Conservation (phyloP, 352 stramenopile species). For the Phytophthora megakarya region DNA sequence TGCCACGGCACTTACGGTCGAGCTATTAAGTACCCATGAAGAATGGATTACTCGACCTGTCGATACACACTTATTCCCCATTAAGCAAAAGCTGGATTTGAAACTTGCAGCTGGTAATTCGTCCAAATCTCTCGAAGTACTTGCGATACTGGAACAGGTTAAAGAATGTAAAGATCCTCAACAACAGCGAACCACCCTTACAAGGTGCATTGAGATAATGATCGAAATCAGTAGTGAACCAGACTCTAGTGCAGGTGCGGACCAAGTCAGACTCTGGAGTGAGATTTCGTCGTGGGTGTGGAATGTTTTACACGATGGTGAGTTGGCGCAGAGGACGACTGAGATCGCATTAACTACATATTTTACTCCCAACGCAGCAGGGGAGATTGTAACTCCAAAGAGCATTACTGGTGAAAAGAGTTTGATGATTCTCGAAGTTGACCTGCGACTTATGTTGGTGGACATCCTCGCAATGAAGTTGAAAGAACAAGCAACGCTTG, state of each 20-base stretch:
- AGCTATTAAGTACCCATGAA: conserved; percentile 24
- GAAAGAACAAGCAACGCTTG: conserved; percentile 30
- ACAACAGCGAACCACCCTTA: conserved; percentile 32
- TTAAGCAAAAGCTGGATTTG: conserved; percentile 66
- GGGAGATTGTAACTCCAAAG: conserved; percentile 11
- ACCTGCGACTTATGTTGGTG: conserved; percentile 52
- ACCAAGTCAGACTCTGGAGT: conserved; percentile 51
- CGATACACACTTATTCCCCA: conserved; percentile 69
- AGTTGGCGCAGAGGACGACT: conserved; percentile 34
- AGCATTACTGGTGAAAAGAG: conserved; percentile 49
- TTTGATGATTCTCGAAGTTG: conserved; percentile 57
- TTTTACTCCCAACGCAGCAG: conserved; percentile 35
- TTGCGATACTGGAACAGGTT: conserved; percentile 72
- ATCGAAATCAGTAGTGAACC: conserved; percentile 10
- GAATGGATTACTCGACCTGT: conserved; percentile 43
- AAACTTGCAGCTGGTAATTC: conserved; percentile 67
- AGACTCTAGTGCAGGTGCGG: not conserved
- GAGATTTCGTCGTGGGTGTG: conserved; percentile 51
- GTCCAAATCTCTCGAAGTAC: conserved; percentile 47
- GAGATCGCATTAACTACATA: conserved; percentile 42
- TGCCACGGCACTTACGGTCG: conserved; percentile 25
- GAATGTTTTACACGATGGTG: conserved; percentile 44
- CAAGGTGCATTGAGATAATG: conserved; percentile 33
- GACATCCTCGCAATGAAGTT: conserved; percentile 53
- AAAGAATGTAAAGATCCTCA: conserved; percentile 64